phyloP scores from a whole-genome alignment of 2,329 filamentous ascomycete species.

The Claviceps fusiformis region DNA sequence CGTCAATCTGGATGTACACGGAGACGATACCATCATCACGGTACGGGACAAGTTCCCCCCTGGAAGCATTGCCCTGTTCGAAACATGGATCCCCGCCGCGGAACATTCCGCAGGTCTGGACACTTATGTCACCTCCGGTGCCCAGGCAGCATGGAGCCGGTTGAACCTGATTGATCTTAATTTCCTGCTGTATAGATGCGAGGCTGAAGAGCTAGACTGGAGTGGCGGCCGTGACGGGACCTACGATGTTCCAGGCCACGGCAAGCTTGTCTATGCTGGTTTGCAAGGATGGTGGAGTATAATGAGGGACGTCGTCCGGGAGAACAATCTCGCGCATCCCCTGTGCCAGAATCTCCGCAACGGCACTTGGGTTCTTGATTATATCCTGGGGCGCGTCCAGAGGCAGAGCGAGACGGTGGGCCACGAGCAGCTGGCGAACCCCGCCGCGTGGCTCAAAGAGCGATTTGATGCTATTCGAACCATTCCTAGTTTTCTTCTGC shows the following conservation, averaged over 20 bases:
- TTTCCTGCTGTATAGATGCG: constrained; percentile 79
- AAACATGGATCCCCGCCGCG: constrained; percentile 85
- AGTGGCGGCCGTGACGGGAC: constrained; percentile 73
- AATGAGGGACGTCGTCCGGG: constrained; percentile 65
- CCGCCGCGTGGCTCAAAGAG: constrained; percentile 66
- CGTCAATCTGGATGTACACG: constrained; percentile 57
- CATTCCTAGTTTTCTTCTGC: constrained; percentile 79
- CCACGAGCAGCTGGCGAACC: constrained; percentile 48
- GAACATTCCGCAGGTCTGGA: constrained; percentile 77
- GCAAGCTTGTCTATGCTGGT: constrained; percentile 81
- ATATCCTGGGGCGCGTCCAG: constrained; percentile 66
- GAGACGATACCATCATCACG: constrained; percentile 63
- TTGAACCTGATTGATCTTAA: constrained; percentile 76
- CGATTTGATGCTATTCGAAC: constrained; percentile 76
- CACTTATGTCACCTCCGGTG: constrained; percentile 72
- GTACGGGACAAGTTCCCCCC: constrained; percentile 78
- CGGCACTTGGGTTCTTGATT: constrained; percentile 87
- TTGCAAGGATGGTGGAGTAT: constrained; percentile 99
- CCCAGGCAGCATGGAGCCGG: constrained; percentile 61
- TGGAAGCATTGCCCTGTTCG: constrained; percentile 86
- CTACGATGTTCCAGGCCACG: constrained; percentile 74
- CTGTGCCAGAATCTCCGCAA: constrained; percentile 86
- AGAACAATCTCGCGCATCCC: constrained; percentile 87
- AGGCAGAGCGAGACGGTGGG: constrained; percentile 50
- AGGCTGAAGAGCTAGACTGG: constrained; percentile 71